Evolutionary conservation across 805 yeast genomes (phyloP).

Genomic region (Yamadazyma laniorum): DNA sequence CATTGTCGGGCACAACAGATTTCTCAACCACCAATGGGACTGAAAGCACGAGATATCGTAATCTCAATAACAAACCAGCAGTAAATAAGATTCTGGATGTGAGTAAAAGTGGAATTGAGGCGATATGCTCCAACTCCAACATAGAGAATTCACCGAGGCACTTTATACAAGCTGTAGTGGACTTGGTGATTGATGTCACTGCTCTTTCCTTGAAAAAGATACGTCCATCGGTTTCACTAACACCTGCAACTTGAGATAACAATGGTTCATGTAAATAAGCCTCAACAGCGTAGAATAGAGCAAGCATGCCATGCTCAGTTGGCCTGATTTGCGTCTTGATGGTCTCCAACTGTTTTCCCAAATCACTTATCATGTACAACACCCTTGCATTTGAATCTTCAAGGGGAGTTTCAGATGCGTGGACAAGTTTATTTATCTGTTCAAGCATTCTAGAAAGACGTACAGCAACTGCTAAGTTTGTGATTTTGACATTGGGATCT

Average conservation of each 20-base stretch:
- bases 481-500: slow-evolving; percentile 29
- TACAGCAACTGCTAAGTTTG: slow-evolving; percentile 54
- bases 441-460: slow-evolving; percentile 62
- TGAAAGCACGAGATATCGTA: slow-evolving; percentile 54
- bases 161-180: slow-evolving; percentile 53
- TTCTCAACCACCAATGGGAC: slow-evolving; percentile 46
- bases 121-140: slow-evolving; percentile 45
- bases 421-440: slow-evolving; percentile 52
- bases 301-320: slow-evolving; percentile 1
- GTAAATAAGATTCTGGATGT: slow-evolving; percentile 60
- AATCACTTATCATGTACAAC: slow-evolving; percentile 44
- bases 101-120: slow-evolving; percentile 56
- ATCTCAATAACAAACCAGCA: slow-evolving; percentile 59
- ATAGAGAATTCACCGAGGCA: slow-evolving; percentile 49
- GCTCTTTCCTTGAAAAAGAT: slow-evolving; percentile 24
- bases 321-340: slow-evolving; percentile 35
- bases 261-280: slow-evolving; percentile 65
- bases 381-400: slow-evolving; percentile 27
- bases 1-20: slow-evolving; percentile 47
- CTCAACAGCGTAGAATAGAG: slow-evolving; percentile 58
- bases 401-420: slow-evolving; percentile 29
- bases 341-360: slow-evolving; percentile 46
- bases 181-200: slow-evolving; percentile 45
- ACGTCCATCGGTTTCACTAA: slow-evolving; percentile 13
- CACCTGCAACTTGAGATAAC: slow-evolving; percentile 22